Percentiles rank a stretch among this genome's conserved stretches.
phyloP scores from a whole-genome alignment of 2,329 filamentous ascomycete species.

The Bipolaris gigantea region DNA sequence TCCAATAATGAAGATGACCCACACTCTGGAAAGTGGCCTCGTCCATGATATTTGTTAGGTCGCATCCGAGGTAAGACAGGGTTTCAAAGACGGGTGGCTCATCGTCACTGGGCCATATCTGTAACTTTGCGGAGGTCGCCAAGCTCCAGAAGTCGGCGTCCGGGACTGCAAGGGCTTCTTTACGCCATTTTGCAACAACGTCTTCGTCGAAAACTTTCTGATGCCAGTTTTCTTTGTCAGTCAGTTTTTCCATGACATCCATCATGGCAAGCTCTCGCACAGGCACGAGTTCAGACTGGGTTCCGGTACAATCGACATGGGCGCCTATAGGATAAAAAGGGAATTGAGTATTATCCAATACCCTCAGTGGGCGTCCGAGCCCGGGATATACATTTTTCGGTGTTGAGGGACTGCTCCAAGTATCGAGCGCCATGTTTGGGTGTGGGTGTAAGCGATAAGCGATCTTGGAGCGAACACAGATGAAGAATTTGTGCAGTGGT shows the following conservation, averaged over 20 bases:
- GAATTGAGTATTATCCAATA: background rate
- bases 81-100: background rate
- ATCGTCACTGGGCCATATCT: slow-evolving; percentile 6
- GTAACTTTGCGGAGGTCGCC: slow-evolving; percentile 10
- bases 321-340: slow-evolving; percentile 21
- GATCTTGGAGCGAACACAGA: background rate
- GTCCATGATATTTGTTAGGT: slow-evolving; percentile 18
- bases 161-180: slow-evolving; percentile 26
- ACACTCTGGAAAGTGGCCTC: slow-evolving; percentile 19
- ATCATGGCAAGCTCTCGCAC: slow-evolving; percentile 48
- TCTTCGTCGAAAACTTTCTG: slow-evolving; percentile 44
- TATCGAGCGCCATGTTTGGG: background rate
- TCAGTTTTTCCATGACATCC: slow-evolving; percentile 45
- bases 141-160: slow-evolving; percentile 18
- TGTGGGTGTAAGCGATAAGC: background rate
- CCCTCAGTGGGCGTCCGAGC: slow-evolving; percentile 21
- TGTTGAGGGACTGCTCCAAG: background rate
- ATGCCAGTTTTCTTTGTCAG: slow-evolving; percentile 48
- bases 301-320: slow-evolving; percentile 9
- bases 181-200: slow-evolving; percentile 29
- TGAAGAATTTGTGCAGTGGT: background rate
- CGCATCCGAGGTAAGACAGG: background rate
- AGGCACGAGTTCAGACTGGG: slow-evolving; percentile 21
- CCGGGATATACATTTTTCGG: slow-evolving; percentile 17
- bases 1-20: background rate